Base-by-base conservation (phyloP, 164 flowering plant species). In the Umbilicus rupestris region DNA sequence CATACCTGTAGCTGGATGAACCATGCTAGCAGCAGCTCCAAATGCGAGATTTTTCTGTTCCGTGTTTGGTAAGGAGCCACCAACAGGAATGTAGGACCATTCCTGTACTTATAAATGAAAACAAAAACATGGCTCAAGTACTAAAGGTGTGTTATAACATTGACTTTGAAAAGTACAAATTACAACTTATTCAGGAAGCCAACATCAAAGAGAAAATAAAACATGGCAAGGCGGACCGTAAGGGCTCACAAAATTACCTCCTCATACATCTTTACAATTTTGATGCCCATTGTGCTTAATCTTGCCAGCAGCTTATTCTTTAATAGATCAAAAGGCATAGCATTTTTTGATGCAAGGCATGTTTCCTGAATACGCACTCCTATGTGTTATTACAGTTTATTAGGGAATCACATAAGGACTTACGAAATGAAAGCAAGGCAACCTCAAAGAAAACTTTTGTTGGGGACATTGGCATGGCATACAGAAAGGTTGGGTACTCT, bases 11-110 rank as follows among this genome's bases (percentile, higher is more conserved):
- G 97, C 97, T 52, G 98, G 98, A 78, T 94, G 98, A 60, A 94
- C 91, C 98, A 91, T 89, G 84, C 98, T 84, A 55, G 98, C 98
- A 74, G 98, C 98, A 74, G 96, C 97, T 67, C 98, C 98, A 82
- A 89, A 94, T 67, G 97, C 98, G 66, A 94, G 95, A 67, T 87
- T 94, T 66, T 85, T 89, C 68, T 94, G 97, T 67, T 81, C 91
- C 50, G 96, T 91, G 73, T 85, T 89, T 50, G 99, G 99, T 70
- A 94, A 82, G 62, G 99, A 91, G 62, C 97, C 99, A 67, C 99
- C 97, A 49, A 94, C 96, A 15, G 99, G 97, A 67, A 94, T 94
- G 70, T 91, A 94, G 62, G 99, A 94, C 99, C 97, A 94, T 73
- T 94, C 99, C 99, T 94, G 72, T 71, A 79, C n/a, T 63, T 70